Conservation (phyloP, 139 green algal species). For the Picochlorum costavermella region DNA sequence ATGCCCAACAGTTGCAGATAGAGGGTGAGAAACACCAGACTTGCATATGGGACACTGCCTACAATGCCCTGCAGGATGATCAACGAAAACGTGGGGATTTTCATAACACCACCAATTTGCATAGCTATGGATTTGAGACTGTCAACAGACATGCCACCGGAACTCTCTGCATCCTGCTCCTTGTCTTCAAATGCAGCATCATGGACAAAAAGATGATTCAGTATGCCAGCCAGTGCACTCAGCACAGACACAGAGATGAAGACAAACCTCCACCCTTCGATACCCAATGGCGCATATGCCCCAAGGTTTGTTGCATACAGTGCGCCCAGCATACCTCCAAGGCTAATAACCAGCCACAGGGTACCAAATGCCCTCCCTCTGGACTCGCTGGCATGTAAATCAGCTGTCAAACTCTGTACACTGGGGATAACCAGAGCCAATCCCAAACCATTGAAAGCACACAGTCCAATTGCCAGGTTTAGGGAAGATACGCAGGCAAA, state of each 20-base stretch:
- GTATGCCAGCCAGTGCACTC: conserved; percentile 28
- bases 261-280: conserved; percentile 61
- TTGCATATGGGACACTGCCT: conserved; percentile 26
- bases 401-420: conserved; percentile 50
- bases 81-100: conserved; percentile 38
- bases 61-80: conserved; percentile 43
- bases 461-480: conserved; percentile 40
- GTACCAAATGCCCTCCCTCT: conserved; percentile 57
- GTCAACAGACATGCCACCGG: not conserved
- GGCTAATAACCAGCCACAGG: conserved; percentile 42
- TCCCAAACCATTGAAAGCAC: conserved; percentile 60
- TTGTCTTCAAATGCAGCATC: conserved; percentile 16
- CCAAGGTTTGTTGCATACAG: conserved; percentile 68
- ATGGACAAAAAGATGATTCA: conserved; percentile 18
- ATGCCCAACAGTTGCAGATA: conserved; percentile 58
- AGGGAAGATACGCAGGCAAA: conserved; percentile 30
- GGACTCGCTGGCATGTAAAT: conserved; percentile 35
- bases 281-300: conserved; percentile 13
- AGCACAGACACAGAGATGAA: conserved; percentile 45
- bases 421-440: conserved; percentile 65
- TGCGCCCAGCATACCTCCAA: conserved; percentile 42
- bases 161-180: not conserved
- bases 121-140: not conserved
- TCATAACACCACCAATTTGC: conserved; percentile 27
- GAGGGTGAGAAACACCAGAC: conserved; percentile 32